Evolutionary conservation across 2,329 filamentous ascomycete species (phyloP).

Genomic region (Claviceps spartinae): DNA sequence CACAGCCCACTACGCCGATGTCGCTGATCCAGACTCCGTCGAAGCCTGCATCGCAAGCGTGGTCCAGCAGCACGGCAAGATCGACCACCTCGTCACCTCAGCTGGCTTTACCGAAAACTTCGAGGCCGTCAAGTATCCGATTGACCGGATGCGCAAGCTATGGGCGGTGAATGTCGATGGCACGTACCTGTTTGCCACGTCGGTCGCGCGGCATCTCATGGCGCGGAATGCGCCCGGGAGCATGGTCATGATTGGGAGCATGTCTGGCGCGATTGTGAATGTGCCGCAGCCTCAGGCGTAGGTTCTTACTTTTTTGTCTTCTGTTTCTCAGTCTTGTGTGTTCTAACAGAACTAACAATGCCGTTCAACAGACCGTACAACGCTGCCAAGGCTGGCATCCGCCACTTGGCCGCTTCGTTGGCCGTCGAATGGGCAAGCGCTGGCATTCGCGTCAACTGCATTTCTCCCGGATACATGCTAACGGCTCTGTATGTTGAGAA

Average conservation of each 20-base stretch:
- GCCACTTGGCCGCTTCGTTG: slow-evolving; percentile 74
- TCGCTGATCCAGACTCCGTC: slow-evolving; percentile 68
- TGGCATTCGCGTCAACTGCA: slow-evolving; percentile 86
- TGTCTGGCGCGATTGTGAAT: slow-evolving; percentile 89
- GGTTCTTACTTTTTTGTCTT: slow-evolving; percentile 13
- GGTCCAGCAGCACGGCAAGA: slow-evolving; percentile 51
- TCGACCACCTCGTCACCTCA: slow-evolving; percentile 89
- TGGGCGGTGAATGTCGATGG: slow-evolving; percentile 91
- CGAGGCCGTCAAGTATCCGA: slow-evolving; percentile 78
- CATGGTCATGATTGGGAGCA: slow-evolving; percentile 91
- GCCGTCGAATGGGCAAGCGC: slow-evolving; percentile 88
- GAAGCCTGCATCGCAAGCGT: slow-evolving; percentile 55
- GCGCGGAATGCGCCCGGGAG: slow-evolving; percentile 64
- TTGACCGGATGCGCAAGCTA: slow-evolving; percentile 82
- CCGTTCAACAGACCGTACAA: slow-evolving; percentile 60
- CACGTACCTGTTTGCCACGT: slow-evolving; percentile 77
- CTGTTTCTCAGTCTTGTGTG: too few species aligned
- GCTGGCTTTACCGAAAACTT: slow-evolving; percentile 96
- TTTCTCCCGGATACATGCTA: slow-evolving; percentile 92
- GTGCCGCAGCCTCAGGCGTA: slow-evolving; percentile 81
- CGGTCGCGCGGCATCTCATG: slow-evolving; percentile 80
- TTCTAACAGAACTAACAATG: too few species aligned
- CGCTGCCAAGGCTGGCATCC: slow-evolving; percentile 79
- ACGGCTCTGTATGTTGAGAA: slow-evolving; percentile 61
- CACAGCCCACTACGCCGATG: slow-evolving; percentile 82